Percentiles rank a stretch among this genome's conserved stretches.
Evolutionary conservation across 768 basidiomycete genomes (phyloP).

Genomic region (Pluteus cervinus): DNA sequence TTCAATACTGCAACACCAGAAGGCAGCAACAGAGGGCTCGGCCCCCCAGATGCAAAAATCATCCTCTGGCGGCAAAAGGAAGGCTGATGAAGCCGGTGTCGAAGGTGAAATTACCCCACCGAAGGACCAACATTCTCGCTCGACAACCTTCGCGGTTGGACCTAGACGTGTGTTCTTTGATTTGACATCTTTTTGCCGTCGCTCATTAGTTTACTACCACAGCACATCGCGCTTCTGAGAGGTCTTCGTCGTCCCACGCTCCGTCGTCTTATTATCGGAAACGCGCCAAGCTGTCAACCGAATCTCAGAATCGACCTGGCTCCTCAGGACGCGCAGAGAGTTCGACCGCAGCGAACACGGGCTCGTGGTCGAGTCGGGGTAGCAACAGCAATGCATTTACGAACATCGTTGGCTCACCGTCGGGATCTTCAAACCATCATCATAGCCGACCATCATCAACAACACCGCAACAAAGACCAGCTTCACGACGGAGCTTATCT

Average conservation of each 20-base stretch:
- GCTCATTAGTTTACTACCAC: slow-evolving; percentile 15
- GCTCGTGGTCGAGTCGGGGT: slow-evolving; percentile 38
- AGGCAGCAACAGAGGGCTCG: slow-evolving; percentile 23
- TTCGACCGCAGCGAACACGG: slow-evolving; percentile 35
- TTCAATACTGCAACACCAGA: slow-evolving; percentile 20
- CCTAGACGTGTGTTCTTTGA: slow-evolving; percentile 45
- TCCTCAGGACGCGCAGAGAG: slow-evolving; percentile 21
- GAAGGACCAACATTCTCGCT: slow-evolving; percentile 45
- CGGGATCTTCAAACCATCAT: slow-evolving; percentile 15
- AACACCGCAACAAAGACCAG: slow-evolving; percentile 24
- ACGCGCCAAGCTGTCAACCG: slow-evolving; percentile 55
- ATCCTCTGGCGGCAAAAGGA: slow-evolving; percentile 54
- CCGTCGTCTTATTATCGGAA: slow-evolving; percentile 74
- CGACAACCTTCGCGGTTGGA: slow-evolving; percentile 60
- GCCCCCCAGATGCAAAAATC: slow-evolving; percentile 19
- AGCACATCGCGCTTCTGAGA: slow-evolving; percentile 51
- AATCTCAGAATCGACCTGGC: slow-evolving; percentile 26
- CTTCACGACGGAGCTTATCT: slow-evolving; percentile 55
- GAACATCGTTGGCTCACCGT: slow-evolving; percentile 12
- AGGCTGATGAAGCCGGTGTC: slow-evolving; percentile 60
- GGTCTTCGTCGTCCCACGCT: slow-evolving; percentile 41
- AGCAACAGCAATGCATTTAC: slow-evolving; percentile 20
- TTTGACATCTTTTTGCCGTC: slow-evolving; percentile 9
- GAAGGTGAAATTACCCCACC: slow-evolving; percentile 56
- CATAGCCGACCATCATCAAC: slow-evolving; percentile 16